Evolutionary conservation across 2,329 filamentous ascomycete species (phyloP).

Genomic region (Hypoxylon sp.): DNA sequence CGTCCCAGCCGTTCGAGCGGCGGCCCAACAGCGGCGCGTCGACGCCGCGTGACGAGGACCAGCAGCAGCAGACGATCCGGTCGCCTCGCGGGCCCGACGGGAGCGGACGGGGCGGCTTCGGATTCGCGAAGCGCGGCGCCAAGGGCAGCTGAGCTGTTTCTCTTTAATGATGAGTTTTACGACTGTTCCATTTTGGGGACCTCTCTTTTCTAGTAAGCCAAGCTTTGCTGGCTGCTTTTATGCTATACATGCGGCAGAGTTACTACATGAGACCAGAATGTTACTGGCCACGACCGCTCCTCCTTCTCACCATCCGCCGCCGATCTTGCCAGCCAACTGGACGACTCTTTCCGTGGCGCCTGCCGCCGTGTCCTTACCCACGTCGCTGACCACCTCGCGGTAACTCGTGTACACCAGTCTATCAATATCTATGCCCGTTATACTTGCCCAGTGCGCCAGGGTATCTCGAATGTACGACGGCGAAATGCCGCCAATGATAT

Average conservation of each 20-base stretch:
- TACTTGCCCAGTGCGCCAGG: constrained; percentile 77
- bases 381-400: constrained; percentile 91
- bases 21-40: constrained; percentile 47
- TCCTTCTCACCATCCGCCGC: constrained; percentile 97
- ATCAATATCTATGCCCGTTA: constrained; percentile 74
- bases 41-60: constrained; percentile 64
- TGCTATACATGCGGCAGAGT: too few relatives aligned
- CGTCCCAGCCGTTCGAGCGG: constrained; percentile 56
- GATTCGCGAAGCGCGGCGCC: constrained; percentile 73
- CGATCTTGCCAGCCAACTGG: constrained; percentile 87
- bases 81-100: constrained; percentile 80
- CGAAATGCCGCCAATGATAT: constrained; percentile 71
- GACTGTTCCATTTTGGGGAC: constrained; percentile 29
- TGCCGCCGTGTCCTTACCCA: constrained; percentile 76
- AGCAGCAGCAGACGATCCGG: constrained; percentile 69
- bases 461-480: constrained; percentile 70
- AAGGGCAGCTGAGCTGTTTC: constrained; percentile 58
- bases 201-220: constrained; percentile 38
- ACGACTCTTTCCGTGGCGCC: constrained; percentile 82
- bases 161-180: constrained; percentile 19
- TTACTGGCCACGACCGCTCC: too few relatives aligned
- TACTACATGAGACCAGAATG: too few relatives aligned
- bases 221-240: not conserved
- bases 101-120: constrained; percentile 79
- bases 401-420: constrained; percentile 86